These are phyloP conservation scores for Globisporangium radiosum DNA, from an alignment of 352 stramenopile species.

Conservation along the genomic window DNA sequence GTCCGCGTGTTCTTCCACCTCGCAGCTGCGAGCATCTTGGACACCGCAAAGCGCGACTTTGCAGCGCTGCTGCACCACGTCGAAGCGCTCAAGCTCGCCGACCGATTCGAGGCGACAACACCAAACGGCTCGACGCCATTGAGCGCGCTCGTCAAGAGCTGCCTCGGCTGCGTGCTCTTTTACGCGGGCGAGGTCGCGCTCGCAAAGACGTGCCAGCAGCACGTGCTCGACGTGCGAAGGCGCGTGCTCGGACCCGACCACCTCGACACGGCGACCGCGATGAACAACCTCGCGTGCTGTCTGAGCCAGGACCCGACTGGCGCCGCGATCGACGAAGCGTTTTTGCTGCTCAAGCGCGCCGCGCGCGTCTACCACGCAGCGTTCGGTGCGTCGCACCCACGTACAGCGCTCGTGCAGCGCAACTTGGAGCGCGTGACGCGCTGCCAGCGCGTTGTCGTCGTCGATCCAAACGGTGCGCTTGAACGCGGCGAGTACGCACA, in stretches of 20 bases:
- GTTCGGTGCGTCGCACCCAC: slow-evolving; percentile 37
- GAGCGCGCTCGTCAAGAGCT: slow-evolving; percentile 35
- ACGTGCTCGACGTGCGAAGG: slow-evolving; percentile 37
- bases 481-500: slow-evolving; percentile 48
- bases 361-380: slow-evolving; percentile 37
- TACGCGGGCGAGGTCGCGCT: slow-evolving; percentile 43
- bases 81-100: slow-evolving; percentile 39
- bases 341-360: slow-evolving; percentile 46
- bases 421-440: slow-evolving; percentile 41
- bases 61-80: slow-evolving; percentile 40
- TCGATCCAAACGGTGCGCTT: slow-evolving; percentile 32
- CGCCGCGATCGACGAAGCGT: slow-evolving; percentile 40
- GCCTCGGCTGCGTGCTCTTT: slow-evolving; percentile 47
- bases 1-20: slow-evolving; percentile 47
- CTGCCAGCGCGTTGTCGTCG: slow-evolving; percentile 36
- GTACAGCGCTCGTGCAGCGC: slow-evolving; percentile 31
- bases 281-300: slow-evolving; percentile 76
- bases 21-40: slow-evolving; percentile 41
- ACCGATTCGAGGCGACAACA: slow-evolving; percentile 17
- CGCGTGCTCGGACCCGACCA: slow-evolving; percentile 21
- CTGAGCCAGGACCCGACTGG: slow-evolving; percentile 30
- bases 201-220: slow-evolving; percentile 46
- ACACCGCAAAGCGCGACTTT: slow-evolving; percentile 45
- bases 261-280: slow-evolving; percentile 55
- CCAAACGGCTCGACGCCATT: slow-evolving; percentile 20